These are phyloP conservation scores for Allantophomopsis cytisporea DNA, from an alignment of 2,329 filamentous ascomycete species.

Conservation along the genomic window DNA sequence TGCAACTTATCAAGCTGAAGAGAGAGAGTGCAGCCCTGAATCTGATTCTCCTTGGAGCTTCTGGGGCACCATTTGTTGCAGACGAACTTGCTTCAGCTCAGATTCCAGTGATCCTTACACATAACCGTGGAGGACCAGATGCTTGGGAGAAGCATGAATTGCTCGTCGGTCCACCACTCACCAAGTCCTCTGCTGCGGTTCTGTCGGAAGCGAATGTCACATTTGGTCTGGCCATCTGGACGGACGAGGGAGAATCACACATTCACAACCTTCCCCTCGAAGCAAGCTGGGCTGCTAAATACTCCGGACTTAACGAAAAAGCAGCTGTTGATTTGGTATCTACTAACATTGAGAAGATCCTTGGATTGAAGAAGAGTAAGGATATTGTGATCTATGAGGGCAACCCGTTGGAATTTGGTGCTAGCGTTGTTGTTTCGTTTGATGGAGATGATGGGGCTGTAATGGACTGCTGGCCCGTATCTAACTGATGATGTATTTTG, in stretches of 20 bases:
- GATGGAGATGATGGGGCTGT: conserved; percentile 14
- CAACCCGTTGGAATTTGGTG: conserved; percentile 24
- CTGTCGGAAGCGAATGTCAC: conserved; percentile 25
- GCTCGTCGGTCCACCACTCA: conserved; percentile 27
- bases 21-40: conserved; percentile 19
- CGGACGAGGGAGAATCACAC: conserved; percentile 18
- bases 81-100: conserved; percentile 23
- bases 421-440: conserved; percentile 23
- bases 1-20: conserved; percentile 25
- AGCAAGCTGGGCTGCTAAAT: conserved; percentile 26
- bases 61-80: conserved; percentile 24
- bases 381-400: conserved; percentile 30
- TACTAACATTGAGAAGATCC: conserved; percentile 25
- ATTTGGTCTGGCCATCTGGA: conserved; percentile 18
- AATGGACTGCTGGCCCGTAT: conserved; percentile 21
- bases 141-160: conserved; percentile 22
- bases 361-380: conserved; percentile 19
- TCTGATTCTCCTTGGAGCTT: conserved; percentile 24
- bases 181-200: conserved; percentile 21
- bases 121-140: conserved; percentile 19
- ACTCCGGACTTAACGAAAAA: conserved; percentile 19
- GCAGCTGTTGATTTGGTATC: conserved; percentile 23
- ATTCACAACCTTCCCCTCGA: conserved; percentile 25
- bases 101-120: conserved; percentile 29
- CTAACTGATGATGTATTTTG: neutral